Conservation (phyloP, 495 filamentous ascomycete genomes). For the Neurospora terricola region DNA sequence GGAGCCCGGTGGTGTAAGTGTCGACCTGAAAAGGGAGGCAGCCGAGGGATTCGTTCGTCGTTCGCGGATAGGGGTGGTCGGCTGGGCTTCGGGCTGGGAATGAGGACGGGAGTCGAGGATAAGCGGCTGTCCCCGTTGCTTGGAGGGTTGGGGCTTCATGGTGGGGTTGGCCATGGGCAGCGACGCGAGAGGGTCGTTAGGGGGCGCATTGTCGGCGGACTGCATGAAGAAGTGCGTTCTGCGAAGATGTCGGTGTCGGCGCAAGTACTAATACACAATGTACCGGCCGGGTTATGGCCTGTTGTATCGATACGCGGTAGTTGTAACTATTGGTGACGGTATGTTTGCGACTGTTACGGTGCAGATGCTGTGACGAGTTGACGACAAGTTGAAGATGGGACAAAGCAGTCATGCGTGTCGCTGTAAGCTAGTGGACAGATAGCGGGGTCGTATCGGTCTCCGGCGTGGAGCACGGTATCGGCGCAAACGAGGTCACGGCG, state of each 20-base stretch:
- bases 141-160: slow-evolving; percentile 20
- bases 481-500: background rate
- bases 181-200: slow-evolving; percentile 28
- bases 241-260: background rate
- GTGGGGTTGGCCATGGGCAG: slow-evolving; percentile 32
- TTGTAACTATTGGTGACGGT: background rate
- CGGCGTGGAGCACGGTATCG: background rate
- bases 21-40: slow-evolving; percentile 48
- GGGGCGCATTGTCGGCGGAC: slow-evolving; percentile 32
- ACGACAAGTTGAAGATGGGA: background rate
- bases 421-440: background rate
- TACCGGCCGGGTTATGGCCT: too few relatives aligned
- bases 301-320: background rate
- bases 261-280: background rate
- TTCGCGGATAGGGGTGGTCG: slow-evolving; percentile 35
- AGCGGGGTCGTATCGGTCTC: background rate
- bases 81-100: slow-evolving; percentile 32
- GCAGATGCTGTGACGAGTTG: background rate
- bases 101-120: slow-evolving; percentile 21
- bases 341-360: background rate
- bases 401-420: background rate
- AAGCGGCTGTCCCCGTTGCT: slow-evolving; percentile 25
- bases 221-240: slow-evolving; percentile 27
- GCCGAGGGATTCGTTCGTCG: slow-evolving; percentile 45
- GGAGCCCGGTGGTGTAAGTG: slow-evolving; percentile 42